These are phyloP conservation scores for Colletotrichum musae DNA, from an alignment of 2,329 filamentous ascomycete species.

Conservation along the genomic window DNA sequence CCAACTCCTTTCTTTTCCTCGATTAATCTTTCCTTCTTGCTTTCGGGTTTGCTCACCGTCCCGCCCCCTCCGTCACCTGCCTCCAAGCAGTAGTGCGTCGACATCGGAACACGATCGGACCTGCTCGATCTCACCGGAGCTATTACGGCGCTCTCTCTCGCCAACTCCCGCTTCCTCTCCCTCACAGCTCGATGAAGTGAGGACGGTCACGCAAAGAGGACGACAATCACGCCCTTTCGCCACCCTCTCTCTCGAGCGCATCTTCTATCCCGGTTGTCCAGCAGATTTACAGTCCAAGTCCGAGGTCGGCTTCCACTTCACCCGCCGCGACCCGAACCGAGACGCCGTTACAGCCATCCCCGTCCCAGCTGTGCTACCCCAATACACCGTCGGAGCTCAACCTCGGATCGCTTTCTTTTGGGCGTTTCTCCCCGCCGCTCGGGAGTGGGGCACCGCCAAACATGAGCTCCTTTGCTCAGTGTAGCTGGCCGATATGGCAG, in stretches of 20 bases:
- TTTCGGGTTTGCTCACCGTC: neutral
- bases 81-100: slow-evolving; percentile 7
- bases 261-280: neutral
- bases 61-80: slow-evolving; percentile 14
- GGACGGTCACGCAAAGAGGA: neutral
- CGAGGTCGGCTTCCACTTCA: slow-evolving; percentile 26
- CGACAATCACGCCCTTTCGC: no score
- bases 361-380: slow-evolving; percentile 27
- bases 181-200: slow-evolving; percentile 8
- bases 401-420: slow-evolving; percentile 35
- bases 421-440: slow-evolving; percentile 31
- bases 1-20: slow-evolving; percentile 15
- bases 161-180: slow-evolving; percentile 4
- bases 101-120: slow-evolving; percentile 6
- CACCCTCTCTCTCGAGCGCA: neutral
- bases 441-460: slow-evolving; percentile 44
- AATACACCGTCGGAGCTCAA: slow-evolving; percentile 26
- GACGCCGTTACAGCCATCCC: slow-evolving; percentile 16
- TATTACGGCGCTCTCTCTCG: slow-evolving; percentile 2
- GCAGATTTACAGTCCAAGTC: slow-evolving; percentile 8
- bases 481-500: slow-evolving; percentile 72
- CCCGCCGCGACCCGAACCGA: slow-evolving; percentile 33
- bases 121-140: slow-evolving; percentile 1
- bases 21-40: slow-evolving; percentile 3
- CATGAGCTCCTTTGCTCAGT: slow-evolving; percentile 66